Base-by-base conservation (phyloP, 768 basidiomycete species). In the Lyophyllum decastes region DNA sequence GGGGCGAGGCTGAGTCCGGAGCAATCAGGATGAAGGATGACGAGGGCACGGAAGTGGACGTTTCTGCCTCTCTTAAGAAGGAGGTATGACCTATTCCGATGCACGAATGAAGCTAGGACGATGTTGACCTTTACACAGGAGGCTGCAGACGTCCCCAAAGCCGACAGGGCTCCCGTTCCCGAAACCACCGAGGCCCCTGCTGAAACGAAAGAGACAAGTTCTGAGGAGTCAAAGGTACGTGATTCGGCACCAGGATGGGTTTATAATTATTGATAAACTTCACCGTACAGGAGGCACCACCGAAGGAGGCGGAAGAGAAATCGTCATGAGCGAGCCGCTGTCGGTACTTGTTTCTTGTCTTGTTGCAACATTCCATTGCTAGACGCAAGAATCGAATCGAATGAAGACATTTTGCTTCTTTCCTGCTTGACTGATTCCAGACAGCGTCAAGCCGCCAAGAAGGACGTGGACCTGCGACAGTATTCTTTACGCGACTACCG, bases 11-110 rank as follows among this genome's bases (percentile, higher is more conserved):
- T 22, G 54, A 58, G n/a, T 60, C 62, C 9, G 60, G 55, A 26
- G 64, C 60, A 17, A 69, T 70, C 30, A 52, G 70, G 22, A 64
- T 77, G 67, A 74, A 70, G 63, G 78, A 80, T 46, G 74, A 72
- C 57, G 76, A 78, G 56, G 78, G 74, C 38, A 73, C 66, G 35
- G 70, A 68, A 40, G 77, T 72, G n/a, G 66, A 77, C 52, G 72
- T 76, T 53, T 60, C 72, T 10, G 68, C 68, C 24, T 68, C 75
- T 5, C 58, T 75, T 21, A 51, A 66, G 35, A 63, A 71, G 47
- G 63, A 76, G 54, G 69, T 49, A 27, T 43, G 43, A 17, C 46
- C 53, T n/a, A 24, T 41, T 33, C 22, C 25, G 16, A 2, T 8
- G 11, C 25, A 25, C 16, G 3, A 14, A 38, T 10, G 17, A 41